Evolutionary conservation across 176 grass and related monocot genomes (phyloP), one percentile per base, ranked within the genome.

Genomic region (Hyparrhenia diplandra): DNA sequence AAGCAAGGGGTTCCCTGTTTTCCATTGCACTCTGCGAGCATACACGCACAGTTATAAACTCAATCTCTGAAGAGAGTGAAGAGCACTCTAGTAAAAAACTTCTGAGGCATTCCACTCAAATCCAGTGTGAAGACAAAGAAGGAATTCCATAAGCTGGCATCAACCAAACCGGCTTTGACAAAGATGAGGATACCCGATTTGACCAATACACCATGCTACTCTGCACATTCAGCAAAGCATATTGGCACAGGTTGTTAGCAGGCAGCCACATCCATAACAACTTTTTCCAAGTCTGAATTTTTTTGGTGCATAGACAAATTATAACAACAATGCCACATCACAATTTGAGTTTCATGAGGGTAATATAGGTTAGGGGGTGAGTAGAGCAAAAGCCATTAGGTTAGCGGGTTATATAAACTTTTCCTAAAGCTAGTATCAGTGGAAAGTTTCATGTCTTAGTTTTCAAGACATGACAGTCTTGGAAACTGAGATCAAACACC

Each of bases 21-120:
- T 62, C 80, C 60, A 24, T 37, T 66, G 67, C 20, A 42, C 31
- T 79, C 71, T n/a, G 13, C 25, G 66, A 23, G 37, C 10, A 35
- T 0, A 72, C 68, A 58, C 6, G 10, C 21, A 71, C 36, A 46
- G 7, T 47, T 55, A 88, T 59, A 79, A 62, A 65, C 14, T 46
- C 78, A 79, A 24, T 18, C 69, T 54, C 25, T 16, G 5, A 84
- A 34, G 47, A 36, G 77, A 73, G 27, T 40, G 1, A 63, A 70
- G 23, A 59, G 5, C n/a, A 73, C 32, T 58, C 52, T 13, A 27
- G 39, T 21, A 25, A 69, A 65, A n/a, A 67, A 69, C 24, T 52
- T 74, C 13, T 61, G 51, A 74, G 75, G 51, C 52, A 71, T 67
- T 54, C 55, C 80, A 67, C 69, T 59, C 20, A 70, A 49, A 71